Evolutionary conservation across 2,329 filamentous ascomycete species (phyloP).

Genomic region (Colletotrichum tropicale): DNA sequence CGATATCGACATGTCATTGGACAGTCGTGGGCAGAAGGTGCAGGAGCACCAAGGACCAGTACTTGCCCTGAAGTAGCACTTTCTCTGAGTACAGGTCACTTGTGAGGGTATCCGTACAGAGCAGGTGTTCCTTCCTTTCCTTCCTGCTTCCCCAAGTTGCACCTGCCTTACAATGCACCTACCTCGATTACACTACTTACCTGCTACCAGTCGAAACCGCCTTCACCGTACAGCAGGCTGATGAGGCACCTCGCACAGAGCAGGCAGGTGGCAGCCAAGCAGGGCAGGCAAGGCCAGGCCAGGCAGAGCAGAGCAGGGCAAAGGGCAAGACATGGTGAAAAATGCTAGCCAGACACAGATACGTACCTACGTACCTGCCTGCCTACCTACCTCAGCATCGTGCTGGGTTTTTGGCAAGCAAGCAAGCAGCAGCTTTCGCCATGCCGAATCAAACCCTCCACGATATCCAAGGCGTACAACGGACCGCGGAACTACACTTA

Average conservation of each 20-base stretch:
- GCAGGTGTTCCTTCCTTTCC: neutral
- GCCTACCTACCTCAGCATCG: neutral
- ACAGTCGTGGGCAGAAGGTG: neutral
- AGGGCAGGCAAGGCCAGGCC: neutral
- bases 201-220: neutral
- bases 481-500: neutral
- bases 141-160: neutral
- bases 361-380: neutral
- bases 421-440: neutral
- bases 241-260: neutral
- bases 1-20: neutral
- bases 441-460: neutral
- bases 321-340: neutral
- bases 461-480: neutral
- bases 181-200: neutral
- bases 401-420: neutral
- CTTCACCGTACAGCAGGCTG: neutral
- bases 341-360: neutral
- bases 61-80: neutral
- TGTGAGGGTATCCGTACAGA: neutral
- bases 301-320: neutral
- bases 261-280: neutral
- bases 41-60: neutral
- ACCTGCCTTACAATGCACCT: neutral
- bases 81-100: neutral